Conservation (phyloP, 2,329 filamentous ascomycete species). For the Cytospora mali region DNA sequence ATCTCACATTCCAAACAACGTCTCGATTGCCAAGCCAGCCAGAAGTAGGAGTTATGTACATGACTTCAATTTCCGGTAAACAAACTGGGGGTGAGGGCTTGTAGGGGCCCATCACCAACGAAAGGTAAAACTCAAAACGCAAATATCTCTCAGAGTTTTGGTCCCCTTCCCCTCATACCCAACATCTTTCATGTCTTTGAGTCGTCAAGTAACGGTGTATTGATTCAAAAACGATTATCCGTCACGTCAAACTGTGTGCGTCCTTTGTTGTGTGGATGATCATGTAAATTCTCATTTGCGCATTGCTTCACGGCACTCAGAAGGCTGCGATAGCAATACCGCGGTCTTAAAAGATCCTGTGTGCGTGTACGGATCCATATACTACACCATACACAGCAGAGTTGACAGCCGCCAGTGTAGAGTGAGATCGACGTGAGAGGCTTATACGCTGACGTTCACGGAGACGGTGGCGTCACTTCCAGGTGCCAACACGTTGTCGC, state of each 20-base stretch:
- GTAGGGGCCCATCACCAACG: slow-evolving; percentile 9
- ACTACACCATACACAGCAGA: background rate
- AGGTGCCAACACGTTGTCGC: slow-evolving; percentile 51
- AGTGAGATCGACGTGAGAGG: background rate
- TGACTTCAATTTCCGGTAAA: slow-evolving; percentile 6
- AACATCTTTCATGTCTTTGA: slow-evolving; percentile 16
- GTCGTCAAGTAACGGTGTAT: slow-evolving; percentile 14
- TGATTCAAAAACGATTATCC: slow-evolving; percentile 10
- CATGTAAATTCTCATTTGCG: slow-evolving; percentile 15
- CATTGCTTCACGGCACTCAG: background rate
- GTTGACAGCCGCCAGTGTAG: background rate
- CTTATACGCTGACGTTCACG: slow-evolving; percentile 27
- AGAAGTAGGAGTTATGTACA: slow-evolving; percentile 22
- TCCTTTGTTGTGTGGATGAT: slow-evolving; percentile 1
- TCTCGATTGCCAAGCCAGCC: background rate
- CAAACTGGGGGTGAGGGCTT: slow-evolving; percentile 2
- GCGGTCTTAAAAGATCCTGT: background rate
- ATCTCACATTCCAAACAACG: background rate
- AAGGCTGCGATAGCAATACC: too few species aligned
- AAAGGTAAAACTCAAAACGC: slow-evolving; percentile 10
- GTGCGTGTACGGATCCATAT: background rate
- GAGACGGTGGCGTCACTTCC: slow-evolving; percentile 38
- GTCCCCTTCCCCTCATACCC: slow-evolving; percentile 7
- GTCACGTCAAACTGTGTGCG: background rate
- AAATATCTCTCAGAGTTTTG: slow-evolving; percentile 11